Evolutionary conservation across 2,329 filamentous ascomycete genomes (phyloP), one percentile per base, ranked within the genome.

Genomic region (Simplicillium aogashimaense): DNA sequence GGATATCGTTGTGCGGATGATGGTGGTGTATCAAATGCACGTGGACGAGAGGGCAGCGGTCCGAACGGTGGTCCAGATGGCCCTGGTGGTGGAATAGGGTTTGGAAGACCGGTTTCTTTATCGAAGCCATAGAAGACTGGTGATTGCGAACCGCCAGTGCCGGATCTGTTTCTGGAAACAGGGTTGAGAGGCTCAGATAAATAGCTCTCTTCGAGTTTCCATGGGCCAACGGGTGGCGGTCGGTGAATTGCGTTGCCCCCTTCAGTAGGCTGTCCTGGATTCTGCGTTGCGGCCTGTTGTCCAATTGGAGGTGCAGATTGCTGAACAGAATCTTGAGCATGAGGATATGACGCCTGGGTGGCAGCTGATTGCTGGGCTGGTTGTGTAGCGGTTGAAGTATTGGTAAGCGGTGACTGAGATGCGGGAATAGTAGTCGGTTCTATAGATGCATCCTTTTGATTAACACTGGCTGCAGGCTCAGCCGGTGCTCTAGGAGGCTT

Each of bases 141-240:
- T 25, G 41, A 46, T 36, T 57, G 56, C 3, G 55, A 53, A 36
- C 45, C 45, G 14, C 49, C 50, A 2, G 56, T 57, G 14, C 53
- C 57, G 16, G 59, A 50, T 15, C 60, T 57, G 37, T 60, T 59
- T 38, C 56, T 57, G 9, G 53, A 48, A 3, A 59, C 51, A 3
- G 45, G 42, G 39, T 63, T 57, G 14, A 76, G 59, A 18, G 74
- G 74, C 45, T 72, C 65, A 1, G 65, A 56, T 29, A 78, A 57
- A 43, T 72, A 64, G 9, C 74, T 77, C 54, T 76, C 72, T 45
- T 76, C 65, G 6, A 73, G 54, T 37, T 67, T 72, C 73, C 74
- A 78, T 14, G 61, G 60, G 0, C 65, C 66, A n/a, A 25, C 20
- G 20, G 20, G 20, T 5, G 20, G 6, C 20, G 20, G 20, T 25